Conservation (phyloP, 176 grass and related monocot species). For the Ensete glaucum region DNA sequence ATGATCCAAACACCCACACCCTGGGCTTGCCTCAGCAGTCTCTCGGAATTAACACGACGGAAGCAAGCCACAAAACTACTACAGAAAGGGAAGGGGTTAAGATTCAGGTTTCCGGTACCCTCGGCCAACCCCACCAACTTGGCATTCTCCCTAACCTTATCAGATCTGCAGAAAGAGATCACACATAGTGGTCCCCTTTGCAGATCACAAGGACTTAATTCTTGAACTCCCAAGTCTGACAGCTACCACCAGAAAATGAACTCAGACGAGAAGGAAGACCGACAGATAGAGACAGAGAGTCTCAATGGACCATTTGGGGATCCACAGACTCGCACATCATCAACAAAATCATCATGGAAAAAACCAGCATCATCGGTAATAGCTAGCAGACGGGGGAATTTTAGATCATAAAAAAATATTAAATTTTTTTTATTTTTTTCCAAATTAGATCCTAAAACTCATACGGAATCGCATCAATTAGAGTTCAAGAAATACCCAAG, state of each 20-base stretch:
- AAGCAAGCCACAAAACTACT: neutral
- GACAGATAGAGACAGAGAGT: neutral
- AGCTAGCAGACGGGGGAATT: neutral
- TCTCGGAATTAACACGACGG: neutral
- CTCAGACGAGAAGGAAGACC: neutral
- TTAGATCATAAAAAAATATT: neutral
- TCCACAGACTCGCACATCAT: neutral
- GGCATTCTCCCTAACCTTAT: neutral
- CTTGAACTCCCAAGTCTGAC: neutral
- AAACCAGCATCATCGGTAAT: neutral
- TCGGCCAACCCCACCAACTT: slow-evolving; percentile 1
- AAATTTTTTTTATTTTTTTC: neutral
- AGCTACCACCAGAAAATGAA: neutral
- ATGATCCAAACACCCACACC: slow-evolving; percentile 2
- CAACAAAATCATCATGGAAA: neutral
- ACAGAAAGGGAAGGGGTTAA: neutral
- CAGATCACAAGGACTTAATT: neutral
- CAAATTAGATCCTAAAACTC: neutral
- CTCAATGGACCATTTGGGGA: neutral
- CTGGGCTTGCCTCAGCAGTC: neutral
- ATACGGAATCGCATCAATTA: neutral
- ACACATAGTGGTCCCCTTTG: neutral
- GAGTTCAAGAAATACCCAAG: neutral
- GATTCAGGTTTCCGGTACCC: neutral
- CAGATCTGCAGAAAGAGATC: neutral